Base-by-base conservation (phyloP, 345 rosid species). In the Eucalyptus virginea region DNA sequence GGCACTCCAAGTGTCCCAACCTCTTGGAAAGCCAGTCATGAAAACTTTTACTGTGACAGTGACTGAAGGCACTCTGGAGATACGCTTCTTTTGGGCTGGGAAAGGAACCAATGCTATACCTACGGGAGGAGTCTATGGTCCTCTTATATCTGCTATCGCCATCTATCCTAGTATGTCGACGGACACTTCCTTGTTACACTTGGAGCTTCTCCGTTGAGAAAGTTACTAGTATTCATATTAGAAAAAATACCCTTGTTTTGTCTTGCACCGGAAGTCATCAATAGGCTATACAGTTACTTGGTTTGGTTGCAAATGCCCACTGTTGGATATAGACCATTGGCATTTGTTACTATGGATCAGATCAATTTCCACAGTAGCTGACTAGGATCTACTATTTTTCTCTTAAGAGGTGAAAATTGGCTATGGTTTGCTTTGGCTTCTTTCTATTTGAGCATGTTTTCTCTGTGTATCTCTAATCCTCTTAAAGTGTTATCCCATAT, bases 121-220 rank as follows among this genome's bases (percentile, higher is more conserved):
- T 58, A 3, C 0, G 2, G 91, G 89, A 91, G 96, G 97, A 89
- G 93, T 92, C 32, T 95, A 95, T 87, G 98, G 97, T 85, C 88
- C 97, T 92, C 93, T 95, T 88, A 94, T 96, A 86, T 96, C 98
- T 32, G 98, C 95, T 49, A 90, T 96, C 26, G 89, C 94, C 13
- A 6, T 86, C 77, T 7, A 9, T 15, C 26, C 14, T 2, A 40
- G 47, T n/a, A 28, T 32, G 54, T 24, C 28, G 23, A 47, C 7
- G 2, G 13, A 67, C 17, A 2, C 28, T 23, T 88, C 30, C 54
- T 1, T 34, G 34, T 87, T 88, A 3, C 34, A 50, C 51, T 45
- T 30, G 24, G 28, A 7, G 21, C 77, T 88, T 88, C 21, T 28
- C 5, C 11, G 1, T 37, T 32, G 18, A 40, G 42, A 21, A 34